Conservation (phyloP, 2,329 filamentous ascomycete genomes). For the Phaeosphaeria sp. region DNA sequence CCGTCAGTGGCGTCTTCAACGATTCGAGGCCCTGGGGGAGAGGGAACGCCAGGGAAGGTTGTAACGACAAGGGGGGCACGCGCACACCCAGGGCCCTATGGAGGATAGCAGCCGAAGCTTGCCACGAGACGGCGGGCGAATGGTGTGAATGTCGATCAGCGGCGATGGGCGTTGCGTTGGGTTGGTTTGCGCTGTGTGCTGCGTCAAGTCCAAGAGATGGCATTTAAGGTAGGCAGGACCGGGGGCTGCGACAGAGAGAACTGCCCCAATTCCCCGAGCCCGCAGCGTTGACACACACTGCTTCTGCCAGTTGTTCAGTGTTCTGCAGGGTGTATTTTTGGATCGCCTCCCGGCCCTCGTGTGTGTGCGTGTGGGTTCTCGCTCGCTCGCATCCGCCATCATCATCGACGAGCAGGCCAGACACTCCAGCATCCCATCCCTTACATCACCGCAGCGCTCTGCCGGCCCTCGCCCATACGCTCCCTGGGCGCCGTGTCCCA, state of each 20-base stretch:
- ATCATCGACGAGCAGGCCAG: not conserved
- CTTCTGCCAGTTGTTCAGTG: not conserved
- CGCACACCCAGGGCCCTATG: not conserved
- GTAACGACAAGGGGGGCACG: conserved; percentile 2
- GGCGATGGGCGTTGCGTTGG: not conserved
- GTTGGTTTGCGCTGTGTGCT: not conserved
- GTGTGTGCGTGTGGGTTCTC: not conserved
- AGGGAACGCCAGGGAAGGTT: not conserved
- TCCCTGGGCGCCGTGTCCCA: not conserved
- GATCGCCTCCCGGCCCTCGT: conserved; percentile 1
- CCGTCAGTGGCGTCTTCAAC: conserved; percentile 8
- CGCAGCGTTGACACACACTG: not conserved
- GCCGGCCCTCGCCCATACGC: not conserved
- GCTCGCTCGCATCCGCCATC: not conserved
- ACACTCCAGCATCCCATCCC: conserved; percentile 5
- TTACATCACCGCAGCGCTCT: conserved; percentile 2
- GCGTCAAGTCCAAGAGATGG: not conserved
- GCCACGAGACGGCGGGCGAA: conserved; percentile 5
- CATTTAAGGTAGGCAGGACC: not conserved
- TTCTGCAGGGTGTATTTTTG: conserved; percentile 5
- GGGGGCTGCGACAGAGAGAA: not conserved
- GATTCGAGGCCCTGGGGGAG: not conserved
- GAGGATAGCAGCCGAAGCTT: not conserved
- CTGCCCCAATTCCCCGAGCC: not conserved
- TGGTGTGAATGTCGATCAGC: conserved; percentile 2